Base-by-base conservation (phyloP, 1,284 basidiomycete species). In the Agroathelia rolfsii region DNA sequence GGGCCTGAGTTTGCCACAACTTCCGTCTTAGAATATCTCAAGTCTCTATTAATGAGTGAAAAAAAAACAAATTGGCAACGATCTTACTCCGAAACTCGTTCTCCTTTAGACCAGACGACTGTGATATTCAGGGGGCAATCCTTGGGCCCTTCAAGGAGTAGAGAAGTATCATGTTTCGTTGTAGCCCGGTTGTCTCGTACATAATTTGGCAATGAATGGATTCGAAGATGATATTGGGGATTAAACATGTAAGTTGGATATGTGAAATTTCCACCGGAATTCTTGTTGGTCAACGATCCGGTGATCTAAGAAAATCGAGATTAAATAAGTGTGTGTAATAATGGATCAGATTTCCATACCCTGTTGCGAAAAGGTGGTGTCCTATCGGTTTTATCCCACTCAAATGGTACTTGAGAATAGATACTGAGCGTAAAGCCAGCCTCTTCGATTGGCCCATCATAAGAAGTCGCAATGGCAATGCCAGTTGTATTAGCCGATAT, bases 241-340 rank as follows among this genome's bases (percentile, higher is more conserved):
- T 97, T 97, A 37, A 72, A 58, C 73, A 93, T 82, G 56, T 87
- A 95, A 0, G 81, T 79, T 1, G 86, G 71, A 43, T 76, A 66
- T 0, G 72, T 72, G 29, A 76, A 71, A 47, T 92, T 92, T 0
- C 93, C 93, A 0, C 93, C 93, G 0, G 86, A 73, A 7, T 74
- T 84, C 40, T 77, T 78, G 25, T 59, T 68, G 0, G 76, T 80
- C 46, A 94, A 69, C 0, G 59, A 48, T 3, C 76, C 80, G 0
- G 69, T 58, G 6, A 81, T 46, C 84, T 86, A 37, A 22, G 18
- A 6, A 26, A 19, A 30, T 32, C 5, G 17, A 15, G 23, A 17
- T 20, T 12, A 28, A 20, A 30, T 26, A 23, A 24, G 23, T 7
- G 16, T 24, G 39, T 37, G 35, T 44, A 41, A 13, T 41, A 22